Conservation (phyloP, 1,284 basidiomycete genomes). For the Sporisorium scitamineum region DNA sequence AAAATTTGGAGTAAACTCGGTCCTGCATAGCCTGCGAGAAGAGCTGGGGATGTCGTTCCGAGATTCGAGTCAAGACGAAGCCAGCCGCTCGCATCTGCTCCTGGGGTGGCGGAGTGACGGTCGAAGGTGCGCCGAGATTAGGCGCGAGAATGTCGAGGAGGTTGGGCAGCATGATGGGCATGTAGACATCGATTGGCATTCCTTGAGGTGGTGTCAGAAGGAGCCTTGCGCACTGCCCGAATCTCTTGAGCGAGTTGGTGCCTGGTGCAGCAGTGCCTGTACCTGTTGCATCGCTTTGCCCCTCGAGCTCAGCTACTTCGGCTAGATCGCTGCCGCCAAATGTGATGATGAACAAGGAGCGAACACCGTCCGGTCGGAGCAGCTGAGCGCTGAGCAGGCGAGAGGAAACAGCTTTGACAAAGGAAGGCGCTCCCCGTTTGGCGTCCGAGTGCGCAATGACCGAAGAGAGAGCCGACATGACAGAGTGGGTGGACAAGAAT, state of each 20-base stretch:
- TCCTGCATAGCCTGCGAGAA: slow-evolving; percentile 28
- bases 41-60: slow-evolving; percentile 33
- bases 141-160: slow-evolving; percentile 54
- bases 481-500: slow-evolving; percentile 42
- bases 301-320: slow-evolving; percentile 32
- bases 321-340: slow-evolving; percentile 47
- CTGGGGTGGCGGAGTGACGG: slow-evolving; percentile 38
- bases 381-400: slow-evolving; percentile 62
- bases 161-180: slow-evolving; percentile 42
- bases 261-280: slow-evolving; percentile 36
- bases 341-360: slow-evolving; percentile 55
- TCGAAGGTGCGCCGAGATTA: slow-evolving; percentile 23
- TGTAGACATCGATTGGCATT: slow-evolving; percentile 41
- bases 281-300: slow-evolving; percentile 12
- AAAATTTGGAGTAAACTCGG: slow-evolving; percentile 31
- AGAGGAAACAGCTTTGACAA: slow-evolving; percentile 47
- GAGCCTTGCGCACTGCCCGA: slow-evolving; percentile 43
- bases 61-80: slow-evolving; percentile 51
- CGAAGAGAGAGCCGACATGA: slow-evolving; percentile 47
- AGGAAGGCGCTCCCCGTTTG: slow-evolving; percentile 37
- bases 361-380: slow-evolving; percentile 62
- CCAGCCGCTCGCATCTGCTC: slow-evolving; percentile 60
- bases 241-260: slow-evolving; percentile 37
- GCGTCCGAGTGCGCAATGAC: slow-evolving; percentile 34
- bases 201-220: slow-evolving; percentile 54